phyloP scores from a whole-genome alignment of 306 rosid genomes.

The Begonia loranthoides region DNA sequence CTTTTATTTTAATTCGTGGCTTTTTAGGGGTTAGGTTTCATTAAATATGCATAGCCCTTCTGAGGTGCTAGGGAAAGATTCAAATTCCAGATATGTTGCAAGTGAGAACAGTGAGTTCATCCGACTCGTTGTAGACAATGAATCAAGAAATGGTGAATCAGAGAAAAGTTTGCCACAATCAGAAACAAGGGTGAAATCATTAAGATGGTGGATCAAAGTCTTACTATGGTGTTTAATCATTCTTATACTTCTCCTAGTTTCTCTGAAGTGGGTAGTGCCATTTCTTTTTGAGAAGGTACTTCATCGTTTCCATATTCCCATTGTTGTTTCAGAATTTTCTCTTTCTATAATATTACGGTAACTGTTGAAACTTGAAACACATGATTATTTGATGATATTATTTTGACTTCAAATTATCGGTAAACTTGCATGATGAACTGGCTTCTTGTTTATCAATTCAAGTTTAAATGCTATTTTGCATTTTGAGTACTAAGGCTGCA shows the following conservation, averaged over 20 bases:
- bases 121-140: slow-evolving; percentile 60
- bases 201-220: slow-evolving; percentile 66
- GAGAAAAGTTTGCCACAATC: slow-evolving; percentile 42
- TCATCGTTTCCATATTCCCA: neutral
- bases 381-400: no score
- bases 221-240: slow-evolving; percentile 33
- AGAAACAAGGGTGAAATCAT: slow-evolving; percentile 27
- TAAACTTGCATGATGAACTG: no score
- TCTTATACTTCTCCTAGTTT: slow-evolving; percentile 24
- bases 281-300: slow-evolving; percentile 78
- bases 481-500: no score
- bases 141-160: slow-evolving; percentile 32
- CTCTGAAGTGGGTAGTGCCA: slow-evolving; percentile 73
- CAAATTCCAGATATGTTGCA: slow-evolving; percentile 31
- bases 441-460: no score
- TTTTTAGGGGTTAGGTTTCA: neutral
- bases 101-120: slow-evolving; percentile 65
- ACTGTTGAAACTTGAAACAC: neutral
- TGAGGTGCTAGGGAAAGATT: slow-evolving; percentile 35
- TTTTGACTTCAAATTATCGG: no score
- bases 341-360: neutral
- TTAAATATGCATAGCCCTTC: slow-evolving; percentile 45
- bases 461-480: no score
- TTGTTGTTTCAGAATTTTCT: neutral
- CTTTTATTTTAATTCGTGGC: no score